phyloP scores from a whole-genome alignment of 345 rosid genomes.

The Kernera saxatilis region DNA sequence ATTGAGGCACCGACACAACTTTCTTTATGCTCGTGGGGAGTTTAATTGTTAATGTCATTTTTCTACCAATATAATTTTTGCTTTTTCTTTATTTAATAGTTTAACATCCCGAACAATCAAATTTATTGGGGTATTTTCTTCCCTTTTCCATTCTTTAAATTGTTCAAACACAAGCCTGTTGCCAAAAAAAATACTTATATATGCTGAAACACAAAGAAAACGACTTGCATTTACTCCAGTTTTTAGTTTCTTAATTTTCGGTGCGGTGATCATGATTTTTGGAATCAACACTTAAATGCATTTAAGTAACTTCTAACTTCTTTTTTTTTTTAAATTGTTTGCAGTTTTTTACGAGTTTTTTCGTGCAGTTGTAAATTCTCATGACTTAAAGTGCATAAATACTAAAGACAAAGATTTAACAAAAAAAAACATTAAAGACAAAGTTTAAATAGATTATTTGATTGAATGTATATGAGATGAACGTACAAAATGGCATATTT shows the following conservation, averaged over 20 bases:
- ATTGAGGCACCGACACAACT: slow-evolving; percentile 28
- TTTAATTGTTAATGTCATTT: slow-evolving; percentile 18
- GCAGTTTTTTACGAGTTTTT: neutral
- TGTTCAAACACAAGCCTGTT: neutral
- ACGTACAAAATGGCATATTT: too few relatives aligned
- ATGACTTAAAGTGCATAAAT: neutral
- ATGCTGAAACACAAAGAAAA: neutral
- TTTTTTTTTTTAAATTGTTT: neutral
- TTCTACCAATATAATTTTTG: neutral
- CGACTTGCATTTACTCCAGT: neutral
- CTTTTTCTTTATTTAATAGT: neutral
- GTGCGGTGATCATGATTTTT: neutral
- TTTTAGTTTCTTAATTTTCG: neutral
- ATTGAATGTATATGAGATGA: too few relatives aligned
- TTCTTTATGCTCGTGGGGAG: slow-evolving; percentile 22
- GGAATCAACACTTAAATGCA: neutral
- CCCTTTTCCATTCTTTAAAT: neutral
- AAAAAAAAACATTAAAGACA: too few relatives aligned
- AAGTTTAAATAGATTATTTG: too few relatives aligned
- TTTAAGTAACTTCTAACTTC: neutral
- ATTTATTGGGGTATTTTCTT: neutral
- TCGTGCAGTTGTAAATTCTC: neutral
- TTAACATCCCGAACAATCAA: neutral
- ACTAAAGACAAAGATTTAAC: too few relatives aligned
- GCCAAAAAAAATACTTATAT: too few relatives aligned